Percentiles rank a stretch among this genome's conserved stretches.
Evolutionary conservation across 257 asterid genomes (phyloP).

Genomic region (Solanum verrucosum): DNA sequence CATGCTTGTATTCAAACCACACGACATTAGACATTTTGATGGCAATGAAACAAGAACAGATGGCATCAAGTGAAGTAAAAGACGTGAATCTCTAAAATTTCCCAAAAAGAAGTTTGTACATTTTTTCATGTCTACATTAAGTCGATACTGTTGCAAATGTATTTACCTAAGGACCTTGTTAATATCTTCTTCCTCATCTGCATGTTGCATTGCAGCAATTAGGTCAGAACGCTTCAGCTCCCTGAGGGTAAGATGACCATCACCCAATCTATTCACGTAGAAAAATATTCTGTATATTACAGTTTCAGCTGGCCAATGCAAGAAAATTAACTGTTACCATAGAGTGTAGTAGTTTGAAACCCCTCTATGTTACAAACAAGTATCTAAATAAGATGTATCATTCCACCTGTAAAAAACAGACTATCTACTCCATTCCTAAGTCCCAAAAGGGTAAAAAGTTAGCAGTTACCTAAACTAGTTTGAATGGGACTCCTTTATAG

Average conservation of each 20-base stretch:
- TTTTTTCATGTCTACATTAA: not conserved
- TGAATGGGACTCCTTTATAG: not conserved
- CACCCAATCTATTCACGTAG: conserved; percentile 93
- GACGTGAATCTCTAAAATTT: not conserved
- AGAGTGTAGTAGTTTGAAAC: conserved; percentile 3
- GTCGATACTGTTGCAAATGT: not conserved
- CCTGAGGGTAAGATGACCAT: conserved; percentile 84
- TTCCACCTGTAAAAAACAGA: not conserved
- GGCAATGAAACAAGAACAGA: not conserved
- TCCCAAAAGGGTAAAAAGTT: not conserved
- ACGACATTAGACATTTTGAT: not conserved
- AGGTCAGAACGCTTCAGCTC: conserved; percentile 92
- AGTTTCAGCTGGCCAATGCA: conserved; percentile 91
- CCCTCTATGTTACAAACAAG: not conserved
- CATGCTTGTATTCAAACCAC: not conserved
- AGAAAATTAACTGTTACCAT: conserved; percentile 28
- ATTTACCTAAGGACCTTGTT: conserved; percentile 91
- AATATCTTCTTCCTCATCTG: conserved; percentile 98
- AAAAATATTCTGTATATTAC: conserved; percentile 96
- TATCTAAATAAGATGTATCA: not conserved
- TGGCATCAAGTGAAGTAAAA: not conserved
- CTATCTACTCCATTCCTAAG: not conserved
- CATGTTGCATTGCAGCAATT: conserved; percentile 95
- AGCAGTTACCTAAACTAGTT: not conserved
- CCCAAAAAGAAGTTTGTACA: not conserved